A percentile compares a stretch with the other conserved stretches of the same genome.
These are phyloP conservation scores for Bacterosira constricta DNA, from an alignment of 108 stramenopile species.

Conservation along the genomic window DNA sequence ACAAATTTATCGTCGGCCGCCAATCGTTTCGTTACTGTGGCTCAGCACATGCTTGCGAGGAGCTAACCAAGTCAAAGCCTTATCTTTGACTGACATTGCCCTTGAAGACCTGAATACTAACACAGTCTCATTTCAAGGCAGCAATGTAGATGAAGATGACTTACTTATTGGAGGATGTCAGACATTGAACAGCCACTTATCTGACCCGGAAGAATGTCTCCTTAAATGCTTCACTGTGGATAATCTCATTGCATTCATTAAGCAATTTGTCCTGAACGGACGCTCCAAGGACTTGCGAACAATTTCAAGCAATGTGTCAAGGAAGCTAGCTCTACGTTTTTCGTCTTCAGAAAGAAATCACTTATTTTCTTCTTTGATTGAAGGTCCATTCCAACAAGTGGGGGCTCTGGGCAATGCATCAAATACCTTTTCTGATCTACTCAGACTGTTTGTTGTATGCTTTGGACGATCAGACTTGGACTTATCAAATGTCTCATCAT, in stretches of 20 bases:
- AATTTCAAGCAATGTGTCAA: slow-evolving; percentile 32
- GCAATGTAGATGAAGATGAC: slow-evolving; percentile 13
- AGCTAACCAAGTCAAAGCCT: slow-evolving; percentile 60
- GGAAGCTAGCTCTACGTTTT: slow-evolving; percentile 38
- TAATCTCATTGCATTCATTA: slow-evolving; percentile 59
- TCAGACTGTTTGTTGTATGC: slow-evolving; percentile 25
- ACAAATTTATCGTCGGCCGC: slow-evolving; percentile 37
- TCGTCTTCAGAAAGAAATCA: slow-evolving; percentile 19
- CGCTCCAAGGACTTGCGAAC: slow-evolving; percentile 57
- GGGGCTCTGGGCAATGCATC: slow-evolving; percentile 51
- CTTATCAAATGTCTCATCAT: slow-evolving; percentile 16
- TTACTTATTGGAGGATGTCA: slow-evolving; percentile 15
- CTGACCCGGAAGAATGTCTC: slow-evolving; percentile 53
- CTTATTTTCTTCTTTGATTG: slow-evolving; percentile 49
- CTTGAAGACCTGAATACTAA: slow-evolving; percentile 13
- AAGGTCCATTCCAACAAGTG: slow-evolving; percentile 34
- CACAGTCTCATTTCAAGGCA: background rate
- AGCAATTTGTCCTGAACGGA: slow-evolving; percentile 58
- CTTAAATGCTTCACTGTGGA: slow-evolving; percentile 26
- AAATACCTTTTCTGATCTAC: slow-evolving; percentile 24
- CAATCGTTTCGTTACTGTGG: slow-evolving; percentile 70
- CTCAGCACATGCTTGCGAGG: slow-evolving; percentile 63
- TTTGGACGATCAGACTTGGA: slow-evolving; percentile 40
- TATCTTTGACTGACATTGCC: slow-evolving; percentile 65
- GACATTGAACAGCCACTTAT: background rate